Evolutionary conservation across 2,329 filamentous ascomycete species (phyloP).

Genomic region (Alternaria brassicicola): DNA sequence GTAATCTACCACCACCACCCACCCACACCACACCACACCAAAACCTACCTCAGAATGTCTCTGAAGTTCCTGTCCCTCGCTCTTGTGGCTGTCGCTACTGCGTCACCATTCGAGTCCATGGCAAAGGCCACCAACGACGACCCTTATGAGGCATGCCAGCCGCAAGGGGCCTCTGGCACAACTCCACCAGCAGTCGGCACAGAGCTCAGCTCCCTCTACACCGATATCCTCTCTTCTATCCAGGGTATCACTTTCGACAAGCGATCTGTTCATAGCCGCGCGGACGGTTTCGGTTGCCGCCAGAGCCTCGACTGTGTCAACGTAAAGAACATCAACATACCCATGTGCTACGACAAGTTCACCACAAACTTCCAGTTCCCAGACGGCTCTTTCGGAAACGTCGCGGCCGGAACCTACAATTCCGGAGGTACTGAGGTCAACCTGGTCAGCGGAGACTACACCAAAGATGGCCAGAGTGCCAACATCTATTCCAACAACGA

Average conservation of each 20-base stretch:
- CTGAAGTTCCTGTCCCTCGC: slow-evolving; percentile 32
- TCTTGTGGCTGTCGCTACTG: slow-evolving; percentile 30
- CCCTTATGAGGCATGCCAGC: slow-evolving; percentile 45
- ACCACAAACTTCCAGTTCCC: slow-evolving; percentile 58
- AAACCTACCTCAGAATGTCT: slow-evolving; percentile 24
- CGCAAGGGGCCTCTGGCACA: slow-evolving; percentile 41
- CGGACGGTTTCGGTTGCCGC: slow-evolving; percentile 43
- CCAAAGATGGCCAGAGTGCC: slow-evolving; percentile 47
- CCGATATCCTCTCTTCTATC: slow-evolving; percentile 45
- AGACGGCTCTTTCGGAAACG: slow-evolving; percentile 55
- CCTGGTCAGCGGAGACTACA: slow-evolving; percentile 54
- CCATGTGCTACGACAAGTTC: slow-evolving; percentile 61
- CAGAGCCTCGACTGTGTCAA: slow-evolving; percentile 52
- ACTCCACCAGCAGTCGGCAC: slow-evolving; percentile 42
- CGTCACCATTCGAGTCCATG: slow-evolving; percentile 29
- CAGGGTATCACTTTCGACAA: slow-evolving; percentile 41
- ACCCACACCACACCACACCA: not conserved
- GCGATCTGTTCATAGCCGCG: slow-evolving; percentile 30
- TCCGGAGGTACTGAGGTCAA: slow-evolving; percentile 51
- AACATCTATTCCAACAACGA: slow-evolving; percentile 54
- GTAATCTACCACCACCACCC: not conserved
- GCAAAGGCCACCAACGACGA: slow-evolving; percentile 34
- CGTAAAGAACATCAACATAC: slow-evolving; percentile 49
- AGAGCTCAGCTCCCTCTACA: slow-evolving; percentile 45
- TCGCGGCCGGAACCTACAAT: slow-evolving; percentile 54